Percentiles rank a stretch among this genome's conserved stretches.
Conservation (phyloP, 352 stramenopile genomes). For the Globisporangium carolinianum region DNA sequence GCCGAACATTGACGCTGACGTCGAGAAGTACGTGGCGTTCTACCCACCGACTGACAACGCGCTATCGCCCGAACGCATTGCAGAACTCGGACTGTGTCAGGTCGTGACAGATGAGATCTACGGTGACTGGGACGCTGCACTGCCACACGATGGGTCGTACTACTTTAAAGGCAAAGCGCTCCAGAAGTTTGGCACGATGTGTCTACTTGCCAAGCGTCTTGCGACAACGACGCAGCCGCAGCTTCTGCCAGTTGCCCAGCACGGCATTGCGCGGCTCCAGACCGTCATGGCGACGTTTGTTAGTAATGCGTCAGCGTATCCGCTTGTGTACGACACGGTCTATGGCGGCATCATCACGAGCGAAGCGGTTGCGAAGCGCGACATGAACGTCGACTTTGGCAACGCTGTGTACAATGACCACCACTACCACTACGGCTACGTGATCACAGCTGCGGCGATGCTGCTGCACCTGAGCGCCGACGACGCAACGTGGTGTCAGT, state of each 20-base stretch:
- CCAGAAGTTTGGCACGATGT: constrained; percentile 77
- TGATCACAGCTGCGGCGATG: constrained; percentile 47
- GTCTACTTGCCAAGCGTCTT: constrained; percentile 55
- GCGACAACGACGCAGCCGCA: constrained; percentile 49
- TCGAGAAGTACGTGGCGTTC: constrained; percentile 45
- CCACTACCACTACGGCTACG: constrained; percentile 72
- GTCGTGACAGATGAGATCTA: constrained; percentile 60
- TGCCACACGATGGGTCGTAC: constrained; percentile 65
- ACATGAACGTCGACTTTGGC: constrained; percentile 70
- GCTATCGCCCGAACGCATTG: constrained; percentile 27
- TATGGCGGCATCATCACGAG: constrained; percentile 63
- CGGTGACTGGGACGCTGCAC: constrained; percentile 39
- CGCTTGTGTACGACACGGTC: constrained; percentile 60
- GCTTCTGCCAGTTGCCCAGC: constrained; percentile 31
- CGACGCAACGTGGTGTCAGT: constrained; percentile 29
- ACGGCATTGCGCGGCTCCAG: constrained; percentile 41
- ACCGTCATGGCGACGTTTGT: constrained; percentile 37
- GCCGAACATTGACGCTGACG: constrained; percentile 22
- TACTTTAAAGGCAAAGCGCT: constrained; percentile 82
- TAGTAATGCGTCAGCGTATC: constrained; percentile 35
- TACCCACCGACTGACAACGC: constrained; percentile 26
- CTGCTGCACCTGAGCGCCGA: constrained; percentile 29
- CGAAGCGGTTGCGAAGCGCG: constrained; percentile 42
- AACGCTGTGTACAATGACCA: constrained; percentile 73
- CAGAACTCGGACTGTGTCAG: constrained; percentile 26